Percentiles rank a stretch among this genome's conserved stretches.
These are phyloP conservation scores for Cladosporium velox DNA, from an alignment of 2,329 filamentous ascomycete genomes.

Conservation along the genomic window DNA sequence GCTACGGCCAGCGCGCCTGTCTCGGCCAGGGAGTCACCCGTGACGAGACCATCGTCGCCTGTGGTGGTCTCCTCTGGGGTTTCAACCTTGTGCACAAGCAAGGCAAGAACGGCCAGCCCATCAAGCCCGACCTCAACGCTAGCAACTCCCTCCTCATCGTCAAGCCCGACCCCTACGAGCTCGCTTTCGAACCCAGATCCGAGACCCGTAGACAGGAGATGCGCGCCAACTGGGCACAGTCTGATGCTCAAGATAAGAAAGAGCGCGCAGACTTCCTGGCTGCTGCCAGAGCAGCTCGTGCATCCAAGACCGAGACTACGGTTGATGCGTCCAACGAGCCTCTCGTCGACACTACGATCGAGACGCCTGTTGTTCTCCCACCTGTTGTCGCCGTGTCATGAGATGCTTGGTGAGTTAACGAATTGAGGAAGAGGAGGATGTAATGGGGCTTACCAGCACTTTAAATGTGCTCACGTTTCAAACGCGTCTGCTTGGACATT, in stretches of 20 bases:
- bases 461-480: background rate
- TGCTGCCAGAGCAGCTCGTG: conserved; percentile 23
- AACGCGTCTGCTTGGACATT: conserved; percentile 1
- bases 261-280: conserved; percentile 41
- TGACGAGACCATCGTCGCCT: conserved; percentile 58
- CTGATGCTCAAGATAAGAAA: conserved; percentile 40
- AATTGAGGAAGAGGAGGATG: conserved; percentile 16
- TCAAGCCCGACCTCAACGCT: conserved; percentile 48
- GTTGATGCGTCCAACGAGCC: background rate
- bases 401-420: background rate
- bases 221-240: conserved; percentile 41
- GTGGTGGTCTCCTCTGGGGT: conserved; percentile 52
- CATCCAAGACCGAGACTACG: background rate
- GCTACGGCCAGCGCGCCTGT: conserved; percentile 64
- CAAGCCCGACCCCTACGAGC: conserved; percentile 58
- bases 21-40: conserved; percentile 65
- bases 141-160: conserved; percentile 60
- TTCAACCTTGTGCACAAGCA: conserved; percentile 53
- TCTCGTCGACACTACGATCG: conserved; percentile 1
- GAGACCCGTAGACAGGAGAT: conserved; percentile 44
- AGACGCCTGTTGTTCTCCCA: background rate
- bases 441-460: conserved; percentile 2
- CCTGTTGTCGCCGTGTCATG: conserved; percentile 10
- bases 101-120: conserved; percentile 28
- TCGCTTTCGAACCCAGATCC: conserved; percentile 56